These are phyloP conservation scores for Xerocomus amazonicus DNA, from an alignment of 1,284 basidiomycete species.

Conservation along the genomic window DNA sequence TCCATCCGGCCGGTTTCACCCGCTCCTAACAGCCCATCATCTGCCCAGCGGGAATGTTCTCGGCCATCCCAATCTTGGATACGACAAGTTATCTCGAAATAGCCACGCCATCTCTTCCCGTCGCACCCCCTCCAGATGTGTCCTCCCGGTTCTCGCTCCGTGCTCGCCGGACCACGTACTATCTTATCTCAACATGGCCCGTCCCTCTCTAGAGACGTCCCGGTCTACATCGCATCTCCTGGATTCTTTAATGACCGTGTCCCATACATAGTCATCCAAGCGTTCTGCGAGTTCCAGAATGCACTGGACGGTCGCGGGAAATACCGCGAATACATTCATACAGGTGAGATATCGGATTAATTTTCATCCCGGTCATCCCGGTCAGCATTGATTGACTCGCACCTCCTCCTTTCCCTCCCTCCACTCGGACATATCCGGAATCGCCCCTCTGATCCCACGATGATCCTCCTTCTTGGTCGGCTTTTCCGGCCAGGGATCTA, in stretches of 20 bases:
- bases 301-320: not conserved
- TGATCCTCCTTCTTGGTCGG: slow-evolving; percentile 7
- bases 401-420: not conserved
- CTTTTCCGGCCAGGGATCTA: slow-evolving; percentile 8
- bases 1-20: not conserved
- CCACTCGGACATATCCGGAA: slow-evolving; percentile 10
- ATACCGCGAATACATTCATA: not conserved
- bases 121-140: not conserved
- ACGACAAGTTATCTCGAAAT: not conserved
- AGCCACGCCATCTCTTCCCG: not conserved
- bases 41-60: not conserved
- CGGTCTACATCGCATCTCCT: not conserved
- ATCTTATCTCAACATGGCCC: slow-evolving; percentile 18
- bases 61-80: not conserved
- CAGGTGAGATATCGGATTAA: not conserved
- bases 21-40: not conserved
- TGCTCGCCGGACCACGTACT: slow-evolving; percentile 9
- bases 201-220: slow-evolving; percentile 6
- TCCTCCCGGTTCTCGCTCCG: slow-evolving; percentile 12
- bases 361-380: slow-evolving; percentile 3
- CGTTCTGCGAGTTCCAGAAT: not conserved
- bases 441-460: not conserved
- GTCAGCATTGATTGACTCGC: not conserved
- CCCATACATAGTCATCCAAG: slow-evolving; percentile 3
- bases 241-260: slow-evolving; percentile 18